Evolutionary conservation across 257 asterid species (phyloP), one percentile per base, ranked within the genome.

Genomic region (Lycium barbarum): DNA sequence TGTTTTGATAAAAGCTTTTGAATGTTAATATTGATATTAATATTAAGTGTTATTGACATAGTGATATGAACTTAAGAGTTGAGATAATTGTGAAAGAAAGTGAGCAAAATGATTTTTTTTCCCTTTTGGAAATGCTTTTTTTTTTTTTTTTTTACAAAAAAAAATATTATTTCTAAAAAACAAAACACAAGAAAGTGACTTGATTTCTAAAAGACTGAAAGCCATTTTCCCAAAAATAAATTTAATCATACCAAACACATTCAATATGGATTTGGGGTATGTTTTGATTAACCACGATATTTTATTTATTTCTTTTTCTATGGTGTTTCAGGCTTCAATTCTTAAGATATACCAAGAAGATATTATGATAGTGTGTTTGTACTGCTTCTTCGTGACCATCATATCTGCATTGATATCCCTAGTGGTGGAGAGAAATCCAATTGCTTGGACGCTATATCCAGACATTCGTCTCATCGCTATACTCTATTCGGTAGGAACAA

Each of bases 341-440:
- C 93, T 91, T 65, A 90, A 89, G 90, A 86, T 88, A 85, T 91
- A 88, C 85, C 93, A 91, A 2, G 71, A 86, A 18, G 91, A 91
- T 90, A 91, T 87, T 93, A 86, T 87, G n/a, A 71, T 91, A 20
- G 88, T 89, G 15, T 91, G 90, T 12, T 20, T 90, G 45, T 90
- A 89, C 84, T 85, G 92, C 89, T 81, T 90, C 63, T 90, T 90
- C 36, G 89, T 90, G 85, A 88, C 94, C 0, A 67, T 83, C 45
- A 93, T 90, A 84, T 88, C 93, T n/a, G 43, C 88, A 17, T 1
- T 89, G 6, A 89, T 87, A 76, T 86, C 91, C 17, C 54, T 90
- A 87, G 74, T 88, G 7, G 90, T 91, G 0, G 93, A 89, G 85
- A 87, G 87, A 54, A 90, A 91, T 84, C 2, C 73, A 17, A 66